Evolutionary conservation across 805 yeast genomes (phyloP).

Genomic region (Lipomyces lipofer): DNA sequence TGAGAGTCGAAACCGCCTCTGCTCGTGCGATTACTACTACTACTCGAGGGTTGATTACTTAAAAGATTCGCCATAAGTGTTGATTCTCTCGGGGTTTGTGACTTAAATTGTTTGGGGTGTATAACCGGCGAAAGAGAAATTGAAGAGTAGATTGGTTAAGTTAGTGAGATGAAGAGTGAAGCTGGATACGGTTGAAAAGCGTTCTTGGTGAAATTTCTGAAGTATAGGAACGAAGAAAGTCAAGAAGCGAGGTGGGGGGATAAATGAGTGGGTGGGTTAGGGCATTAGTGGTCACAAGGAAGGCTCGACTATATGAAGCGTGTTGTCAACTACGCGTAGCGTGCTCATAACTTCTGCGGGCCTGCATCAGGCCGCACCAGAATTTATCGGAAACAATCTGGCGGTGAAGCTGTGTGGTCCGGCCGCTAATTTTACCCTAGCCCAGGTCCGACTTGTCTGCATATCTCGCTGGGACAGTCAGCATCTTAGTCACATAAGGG

Average conservation of each 20-base stretch:
- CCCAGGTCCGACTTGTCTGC: too few species aligned
- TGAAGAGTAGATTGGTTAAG: too few species aligned
- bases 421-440: too few species aligned
- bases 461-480: too few species aligned
- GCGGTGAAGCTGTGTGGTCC: too few species aligned
- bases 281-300: neutral
- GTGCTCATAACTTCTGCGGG: too few species aligned
- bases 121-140: neutral
- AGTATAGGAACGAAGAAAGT: neutral
- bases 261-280: conserved; percentile 1
- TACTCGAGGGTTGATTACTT: conserved; percentile 23
- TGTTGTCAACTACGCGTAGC: too few species aligned
- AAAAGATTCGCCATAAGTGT: conserved; percentile 31
- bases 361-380: too few species aligned
- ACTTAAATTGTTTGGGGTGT: conserved; percentile 1
- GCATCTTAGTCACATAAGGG: too few species aligned
- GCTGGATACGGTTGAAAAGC: neutral
- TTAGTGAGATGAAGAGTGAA: neutral
- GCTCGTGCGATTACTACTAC: conserved; percentile 26
- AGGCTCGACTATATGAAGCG: too few species aligned
- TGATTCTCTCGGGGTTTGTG: conserved; percentile 2
- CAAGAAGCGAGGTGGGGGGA: neutral
- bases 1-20: conserved; percentile 10
- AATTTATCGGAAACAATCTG: too few species aligned
- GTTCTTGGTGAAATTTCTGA: neutral